A percentile compares a stretch with the other conserved stretches of the same genome.
phyloP scores from a whole-genome alignment of 345 rosid species.

The Anastatica hierochuntica region DNA sequence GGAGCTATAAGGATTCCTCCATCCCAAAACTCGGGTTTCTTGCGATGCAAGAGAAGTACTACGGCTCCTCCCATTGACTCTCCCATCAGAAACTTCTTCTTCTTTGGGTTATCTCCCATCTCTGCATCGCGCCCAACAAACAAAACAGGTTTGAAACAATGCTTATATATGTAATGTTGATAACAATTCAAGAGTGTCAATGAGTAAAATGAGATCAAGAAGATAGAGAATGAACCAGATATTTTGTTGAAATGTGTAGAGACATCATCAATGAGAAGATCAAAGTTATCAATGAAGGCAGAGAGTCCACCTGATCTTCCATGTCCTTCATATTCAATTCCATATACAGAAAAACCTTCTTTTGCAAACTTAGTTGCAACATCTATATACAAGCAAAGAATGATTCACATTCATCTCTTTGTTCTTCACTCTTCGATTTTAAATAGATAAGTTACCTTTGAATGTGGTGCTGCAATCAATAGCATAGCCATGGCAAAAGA shows the following conservation, averaged over 20 bases:
- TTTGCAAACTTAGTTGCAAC: slow-evolving; percentile 52
- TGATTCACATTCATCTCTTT: background rate
- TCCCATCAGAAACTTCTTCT: slow-evolving; percentile 60
- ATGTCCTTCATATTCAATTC: slow-evolving; percentile 92
- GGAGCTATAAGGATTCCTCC: slow-evolving; percentile 82
- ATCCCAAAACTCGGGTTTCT: slow-evolving; percentile 61
- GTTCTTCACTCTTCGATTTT: background rate
- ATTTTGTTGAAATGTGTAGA: slow-evolving; percentile 38
- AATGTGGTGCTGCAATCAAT: slow-evolving; percentile 90
- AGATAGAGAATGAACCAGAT: slow-evolving; percentile 36
- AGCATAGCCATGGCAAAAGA: slow-evolving; percentile 86
- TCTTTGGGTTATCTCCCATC: slow-evolving; percentile 44
- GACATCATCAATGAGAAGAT: slow-evolving; percentile 52
- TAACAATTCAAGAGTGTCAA: background rate
- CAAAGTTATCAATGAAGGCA: slow-evolving; percentile 42
- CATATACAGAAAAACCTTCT: slow-evolving; percentile 63
- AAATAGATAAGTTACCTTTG: slow-evolving; percentile 48
- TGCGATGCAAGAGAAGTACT: slow-evolving; percentile 51
- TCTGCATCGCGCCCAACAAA: slow-evolving; percentile 27
- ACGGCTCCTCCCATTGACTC: slow-evolving; percentile 97
- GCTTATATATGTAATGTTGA: too few species aligned
- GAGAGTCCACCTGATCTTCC: slow-evolving; percentile 67
- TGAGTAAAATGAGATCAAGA: background rate
- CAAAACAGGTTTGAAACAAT: background rate
- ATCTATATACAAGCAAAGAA: slow-evolving; percentile 27